phyloP scores from a whole-genome alignment of 2,329 filamentous ascomycete species.

The Balansia obtecta region DNA sequence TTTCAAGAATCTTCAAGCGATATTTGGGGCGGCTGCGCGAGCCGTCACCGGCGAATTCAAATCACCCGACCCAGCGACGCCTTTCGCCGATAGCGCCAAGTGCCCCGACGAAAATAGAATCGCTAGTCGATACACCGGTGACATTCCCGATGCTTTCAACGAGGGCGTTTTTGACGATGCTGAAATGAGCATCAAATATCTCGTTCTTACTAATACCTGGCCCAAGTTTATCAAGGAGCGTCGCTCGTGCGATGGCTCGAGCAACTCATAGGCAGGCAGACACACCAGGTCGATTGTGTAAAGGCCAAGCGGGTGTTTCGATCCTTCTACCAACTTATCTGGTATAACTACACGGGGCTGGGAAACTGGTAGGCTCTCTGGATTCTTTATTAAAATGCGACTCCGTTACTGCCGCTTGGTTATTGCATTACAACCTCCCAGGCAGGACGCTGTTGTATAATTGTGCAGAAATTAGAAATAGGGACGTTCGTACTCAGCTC shows the following conservation, averaged over 20 bases:
- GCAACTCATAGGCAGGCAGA: conserved; percentile 8
- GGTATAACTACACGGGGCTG: not conserved
- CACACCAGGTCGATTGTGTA: not conserved
- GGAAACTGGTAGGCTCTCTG: not conserved
- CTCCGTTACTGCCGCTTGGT: not conserved
- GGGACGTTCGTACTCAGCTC: not conserved
- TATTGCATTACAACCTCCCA: not conserved
- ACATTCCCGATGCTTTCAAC: conserved; percentile 39
- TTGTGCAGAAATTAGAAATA: not conserved
- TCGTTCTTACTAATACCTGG: conserved; percentile 60
- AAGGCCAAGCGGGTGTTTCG: not conserved
- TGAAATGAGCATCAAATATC: conserved; percentile 49
- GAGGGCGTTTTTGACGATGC: conserved; percentile 46
- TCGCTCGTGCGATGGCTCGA: conserved; percentile 17
- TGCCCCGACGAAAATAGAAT: conserved; percentile 12
- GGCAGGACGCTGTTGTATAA: not conserved
- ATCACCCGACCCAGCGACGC: conserved; percentile 28
- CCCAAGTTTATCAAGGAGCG: conserved; percentile 41
- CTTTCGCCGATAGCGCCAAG: conserved; percentile 25
- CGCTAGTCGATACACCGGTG: conserved; percentile 25
- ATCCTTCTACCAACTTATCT: not conserved
- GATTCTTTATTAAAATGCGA: not conserved
- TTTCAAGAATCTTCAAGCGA: conserved; percentile 36
- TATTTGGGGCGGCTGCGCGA: conserved; percentile 44
- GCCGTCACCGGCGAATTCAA: conserved; percentile 27